Base-by-base conservation (phyloP, 495 filamentous ascomycete species). In the Acidomyces sp. region DNA sequence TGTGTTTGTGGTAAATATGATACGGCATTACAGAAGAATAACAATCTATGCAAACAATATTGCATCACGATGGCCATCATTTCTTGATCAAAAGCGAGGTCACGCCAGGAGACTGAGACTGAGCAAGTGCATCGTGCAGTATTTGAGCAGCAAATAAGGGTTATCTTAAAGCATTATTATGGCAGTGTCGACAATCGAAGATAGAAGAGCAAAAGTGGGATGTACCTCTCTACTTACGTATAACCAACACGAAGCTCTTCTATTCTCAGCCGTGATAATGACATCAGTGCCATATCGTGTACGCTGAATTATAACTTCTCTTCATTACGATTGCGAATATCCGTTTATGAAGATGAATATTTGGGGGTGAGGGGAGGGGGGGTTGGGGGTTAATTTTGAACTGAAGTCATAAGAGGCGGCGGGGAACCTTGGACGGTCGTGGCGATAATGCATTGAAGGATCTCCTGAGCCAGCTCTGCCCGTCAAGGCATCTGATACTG, bases 1-100 rank as follows among this genome's bases (percentile, higher is more conserved):
- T 46, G 9, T 40, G 17, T n/a, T 43, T 45, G 10, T 55, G 53
- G 36, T 39, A 55, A 46, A 58, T 58, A 37, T 58, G 57, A 29
- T 60, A 56, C 17, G 39, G 41, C 30, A 51, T 50, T 16, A 53
- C 37, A 27, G 34, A 40, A 11, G 25, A 47, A 47, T 58, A 58
- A 11, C 37, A 43, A 28, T 56, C 48, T 34, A 60, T 24, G 42
- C 53, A 60, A 28, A 56, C 46, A 21, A 58, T 47, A 15, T 41
- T 34, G 6, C 39, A 3, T 30, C 6, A 23, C 16, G 3, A 17
- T 4, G 45, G 45, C 4, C 32, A 23, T 18, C 45, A 48, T 18
- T 6, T 29, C 17, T 27, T 11, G 6, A 33, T 34, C 10, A 48
- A 32, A 20, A 40, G 45, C 6, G 29, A 6, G 11, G 26, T 41